These are phyloP conservation scores for Pythium sp. DNA, from an alignment of 352 stramenopile species.

Conservation along the genomic window DNA sequence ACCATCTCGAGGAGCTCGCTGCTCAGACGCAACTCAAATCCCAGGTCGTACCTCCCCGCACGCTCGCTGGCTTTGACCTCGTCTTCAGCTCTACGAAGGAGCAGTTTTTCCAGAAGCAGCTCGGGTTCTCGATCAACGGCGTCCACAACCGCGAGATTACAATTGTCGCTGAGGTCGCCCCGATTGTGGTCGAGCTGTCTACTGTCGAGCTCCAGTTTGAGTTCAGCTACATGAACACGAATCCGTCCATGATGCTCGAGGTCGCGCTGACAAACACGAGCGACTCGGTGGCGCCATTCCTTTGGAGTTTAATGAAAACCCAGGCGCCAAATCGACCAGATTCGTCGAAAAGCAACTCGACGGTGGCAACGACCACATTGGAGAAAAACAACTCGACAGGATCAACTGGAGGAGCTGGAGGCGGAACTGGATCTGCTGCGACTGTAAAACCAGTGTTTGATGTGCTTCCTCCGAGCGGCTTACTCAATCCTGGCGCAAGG, in stretches of 20 bases:
- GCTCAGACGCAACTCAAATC: constrained; percentile 51
- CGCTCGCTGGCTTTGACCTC: constrained; percentile 89
- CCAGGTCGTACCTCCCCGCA: constrained; percentile 83
- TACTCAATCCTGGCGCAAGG: constrained; percentile 29
- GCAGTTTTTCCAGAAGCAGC: constrained; percentile 81
- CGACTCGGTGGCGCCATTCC: constrained; percentile 84
- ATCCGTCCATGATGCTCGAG: constrained; percentile 45
- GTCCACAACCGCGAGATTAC: constrained; percentile 82
- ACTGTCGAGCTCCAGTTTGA: constrained; percentile 60
- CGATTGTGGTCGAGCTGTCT: constrained; percentile 79
- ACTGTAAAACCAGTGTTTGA: constrained; percentile 36
- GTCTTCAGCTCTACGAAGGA: constrained; percentile 71
- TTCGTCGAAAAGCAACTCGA: constrained; percentile 59
- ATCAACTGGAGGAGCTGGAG: neutral
- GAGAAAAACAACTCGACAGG: constrained; percentile 16
- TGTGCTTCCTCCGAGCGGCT: constrained; percentile 44
- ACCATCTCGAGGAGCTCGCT: constrained; percentile 56
- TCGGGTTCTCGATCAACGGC: constrained; percentile 87
- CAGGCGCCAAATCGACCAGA: constrained; percentile 29
- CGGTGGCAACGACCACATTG: constrained; percentile 21
- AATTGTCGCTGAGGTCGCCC: constrained; percentile 86
- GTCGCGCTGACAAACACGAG: constrained; percentile 89
- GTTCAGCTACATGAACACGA: constrained; percentile 66
- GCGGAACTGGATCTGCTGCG: neutral
- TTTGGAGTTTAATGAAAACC: constrained; percentile 51